Percentiles rank a stretch among this genome's conserved stretches.
Conservation (phyloP, 2,329 filamentous ascomycete species). For the Diaporthe citri region DNA sequence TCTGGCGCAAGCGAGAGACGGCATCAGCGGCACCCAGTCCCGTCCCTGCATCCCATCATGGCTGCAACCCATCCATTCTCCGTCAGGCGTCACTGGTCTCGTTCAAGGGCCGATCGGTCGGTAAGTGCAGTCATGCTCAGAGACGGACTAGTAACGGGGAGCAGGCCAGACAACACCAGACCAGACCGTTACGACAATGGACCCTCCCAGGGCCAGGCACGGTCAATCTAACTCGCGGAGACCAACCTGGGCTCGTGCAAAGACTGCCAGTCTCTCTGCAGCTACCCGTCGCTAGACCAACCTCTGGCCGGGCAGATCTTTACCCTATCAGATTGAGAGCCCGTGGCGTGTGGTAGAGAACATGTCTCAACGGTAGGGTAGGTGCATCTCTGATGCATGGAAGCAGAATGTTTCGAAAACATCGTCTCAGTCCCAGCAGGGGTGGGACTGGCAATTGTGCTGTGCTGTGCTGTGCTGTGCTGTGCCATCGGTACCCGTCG, state of each 20-base stretch:
- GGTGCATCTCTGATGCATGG: conserved; percentile 61
- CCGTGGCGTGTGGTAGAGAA: conserved; percentile 62
- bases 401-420: conserved; percentile 47
- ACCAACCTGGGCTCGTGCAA: conserved; percentile 49
- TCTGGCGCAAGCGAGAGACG: conserved; percentile 23
- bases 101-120: conserved; percentile 24
- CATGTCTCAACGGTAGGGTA: conserved; percentile 60
- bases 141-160: conserved; percentile 32
- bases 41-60: conserved; percentile 1
- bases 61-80: conserved; percentile 28
- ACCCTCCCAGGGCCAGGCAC: conserved; percentile 45
- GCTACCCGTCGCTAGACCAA: conserved; percentile 54
- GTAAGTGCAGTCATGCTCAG: conserved; percentile 28
- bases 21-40: conserved; percentile 27
- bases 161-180: conserved; percentile 37
- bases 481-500: conserved; percentile 31
- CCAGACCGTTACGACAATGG: conserved; percentile 42
- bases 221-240: conserved; percentile 50
- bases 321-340: conserved; percentile 57
- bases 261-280: conserved; percentile 54
- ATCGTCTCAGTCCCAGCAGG: conserved; percentile 36
- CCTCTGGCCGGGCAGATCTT: conserved; percentile 51
- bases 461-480: conserved; percentile 30
- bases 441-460: conserved; percentile 28
- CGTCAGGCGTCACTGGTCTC: conserved; percentile 28